These are phyloP conservation scores for Nothophytophthora sp. DNA, from an alignment of 352 stramenopile species.

Conservation along the genomic window DNA sequence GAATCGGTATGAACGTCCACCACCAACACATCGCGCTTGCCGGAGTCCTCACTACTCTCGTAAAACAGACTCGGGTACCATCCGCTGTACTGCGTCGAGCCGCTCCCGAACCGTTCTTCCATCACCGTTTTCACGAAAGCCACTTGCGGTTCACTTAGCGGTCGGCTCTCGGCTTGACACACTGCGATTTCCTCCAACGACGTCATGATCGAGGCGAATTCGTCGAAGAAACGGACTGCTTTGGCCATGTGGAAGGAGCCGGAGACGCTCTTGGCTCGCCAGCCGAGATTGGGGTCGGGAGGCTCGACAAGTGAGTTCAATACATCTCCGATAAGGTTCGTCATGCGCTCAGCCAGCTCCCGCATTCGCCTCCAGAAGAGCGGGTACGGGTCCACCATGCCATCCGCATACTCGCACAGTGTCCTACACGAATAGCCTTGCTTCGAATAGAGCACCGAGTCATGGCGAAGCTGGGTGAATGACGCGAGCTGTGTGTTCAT, in stretches of 20 bases:
- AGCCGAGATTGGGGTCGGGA: no score
- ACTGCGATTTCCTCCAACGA: slow-evolving; percentile 10
- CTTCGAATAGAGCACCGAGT: slow-evolving; percentile 26
- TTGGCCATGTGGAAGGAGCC: not conserved
- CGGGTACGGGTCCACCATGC: slow-evolving; percentile 23
- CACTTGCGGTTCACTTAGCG: slow-evolving; percentile 9
- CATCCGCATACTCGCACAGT: slow-evolving; percentile 19
- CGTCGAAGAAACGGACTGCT: not conserved
- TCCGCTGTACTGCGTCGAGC: slow-evolving; percentile 5
- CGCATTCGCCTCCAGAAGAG: slow-evolving; percentile 19
- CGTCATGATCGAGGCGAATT: slow-evolving; percentile 14
- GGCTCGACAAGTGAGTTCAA: not conserved
- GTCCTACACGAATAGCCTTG: slow-evolving; percentile 13
- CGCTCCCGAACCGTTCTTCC: slow-evolving; percentile 13
- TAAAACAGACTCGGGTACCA: slow-evolving; percentile 18
- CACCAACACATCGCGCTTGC: slow-evolving; percentile 13
- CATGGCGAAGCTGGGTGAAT: slow-evolving; percentile 24
- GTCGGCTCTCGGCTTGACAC: not conserved
- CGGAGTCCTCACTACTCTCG: slow-evolving; percentile 8
- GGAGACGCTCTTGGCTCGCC: no score
- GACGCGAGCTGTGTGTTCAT: slow-evolving; percentile 27
- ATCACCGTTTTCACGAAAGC: slow-evolving; percentile 27
- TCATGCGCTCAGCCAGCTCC: slow-evolving; percentile 8
- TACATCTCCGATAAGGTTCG: slow-evolving; percentile 1
- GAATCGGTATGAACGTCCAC: slow-evolving; percentile 8